These are phyloP conservation scores for Phytomonas francai DNA, from an alignment of 208 protist species.

Conservation along the genomic window DNA sequence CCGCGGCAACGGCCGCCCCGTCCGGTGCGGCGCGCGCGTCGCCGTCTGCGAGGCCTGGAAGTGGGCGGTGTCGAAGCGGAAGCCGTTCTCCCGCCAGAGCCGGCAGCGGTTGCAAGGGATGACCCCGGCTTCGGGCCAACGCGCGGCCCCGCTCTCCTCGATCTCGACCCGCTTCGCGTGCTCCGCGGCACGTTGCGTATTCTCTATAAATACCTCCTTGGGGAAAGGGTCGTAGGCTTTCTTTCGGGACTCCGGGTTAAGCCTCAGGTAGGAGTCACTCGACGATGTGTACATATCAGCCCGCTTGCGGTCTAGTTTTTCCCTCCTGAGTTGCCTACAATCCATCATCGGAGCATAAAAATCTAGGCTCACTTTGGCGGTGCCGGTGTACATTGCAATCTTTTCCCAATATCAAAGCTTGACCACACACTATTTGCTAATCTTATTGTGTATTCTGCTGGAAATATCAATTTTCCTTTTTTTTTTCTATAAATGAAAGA, in stretches of 20 bases:
- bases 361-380: conserved; percentile 18
- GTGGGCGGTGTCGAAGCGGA: conserved; percentile 17
- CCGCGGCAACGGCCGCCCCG: background rate
- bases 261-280: conserved; percentile 11
- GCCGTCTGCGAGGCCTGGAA: conserved; percentile 8
- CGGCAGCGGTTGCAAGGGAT: conserved; percentile 19
- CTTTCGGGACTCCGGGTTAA: background rate
- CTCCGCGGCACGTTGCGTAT: conserved; percentile 19
- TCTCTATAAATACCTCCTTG: conserved; percentile 14
- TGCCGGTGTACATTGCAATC: conserved; percentile 13
- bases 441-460: conserved; percentile 5
- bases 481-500: conserved; percentile 4
- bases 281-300: conserved; percentile 43
- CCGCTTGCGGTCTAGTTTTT: conserved; percentile 23
- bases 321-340: conserved; percentile 8
- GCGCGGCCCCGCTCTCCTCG: background rate
- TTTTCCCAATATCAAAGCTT: background rate
- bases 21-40: background rate
- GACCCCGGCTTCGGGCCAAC: background rate
- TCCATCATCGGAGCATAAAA: conserved; percentile 28
- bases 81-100: conserved; percentile 24
- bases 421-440: background rate
- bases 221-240: conserved; percentile 1
- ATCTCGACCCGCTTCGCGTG: background rate
- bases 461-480: conserved; percentile 9